Evolutionary conservation across 116 monocot genomes (phyloP).

Genomic region (Iris pallida): DNA sequence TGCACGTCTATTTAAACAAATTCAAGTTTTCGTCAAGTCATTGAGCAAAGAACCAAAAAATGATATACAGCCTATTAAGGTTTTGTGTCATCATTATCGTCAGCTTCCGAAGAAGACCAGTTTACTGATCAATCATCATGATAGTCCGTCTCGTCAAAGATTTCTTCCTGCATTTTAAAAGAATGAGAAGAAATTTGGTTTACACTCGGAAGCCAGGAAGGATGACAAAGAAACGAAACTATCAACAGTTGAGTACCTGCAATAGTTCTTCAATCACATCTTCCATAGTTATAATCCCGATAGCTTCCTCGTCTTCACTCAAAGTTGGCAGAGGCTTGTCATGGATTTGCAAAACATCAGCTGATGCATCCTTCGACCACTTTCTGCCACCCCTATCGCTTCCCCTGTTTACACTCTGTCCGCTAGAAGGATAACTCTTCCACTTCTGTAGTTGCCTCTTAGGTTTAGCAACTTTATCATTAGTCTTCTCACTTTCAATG

Average conservation of each 20-base stretch:
- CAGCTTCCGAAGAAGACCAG: too few relatives aligned
- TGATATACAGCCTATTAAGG: background rate
- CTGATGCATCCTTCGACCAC: conserved; percentile 20
- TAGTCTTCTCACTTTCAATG: conserved; percentile 20
- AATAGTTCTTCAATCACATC: conserved; percentile 90
- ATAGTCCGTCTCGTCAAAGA: conserved; percentile 57
- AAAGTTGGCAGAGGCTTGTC: conserved; percentile 27
- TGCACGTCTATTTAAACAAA: too few relatives aligned
- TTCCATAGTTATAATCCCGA: conserved; percentile 98
- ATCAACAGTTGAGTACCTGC: conserved; percentile 28
- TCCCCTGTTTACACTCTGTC: conserved; percentile 4
- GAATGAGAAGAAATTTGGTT: background rate
- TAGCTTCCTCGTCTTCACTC: conserved; percentile 55
- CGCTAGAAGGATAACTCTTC: conserved; percentile 38
- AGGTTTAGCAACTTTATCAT: conserved; percentile 12
- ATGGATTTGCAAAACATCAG: conserved; percentile 39
- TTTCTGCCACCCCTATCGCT: conserved; percentile 22
- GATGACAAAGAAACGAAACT: background rate
- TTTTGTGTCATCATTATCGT: background rate
- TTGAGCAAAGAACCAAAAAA: too few relatives aligned
- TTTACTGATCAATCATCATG: conserved; percentile 30
- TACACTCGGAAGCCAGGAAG: background rate
- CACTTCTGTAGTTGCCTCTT: conserved; percentile 15
- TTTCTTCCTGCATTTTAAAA: conserved; percentile 44
- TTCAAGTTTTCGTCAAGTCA: too few relatives aligned